A percentile compares a stretch with the other conserved stretches of the same genome.
phyloP scores from a whole-genome alignment of 345 rosid species.

The Rhodamnia argentea region DNA sequence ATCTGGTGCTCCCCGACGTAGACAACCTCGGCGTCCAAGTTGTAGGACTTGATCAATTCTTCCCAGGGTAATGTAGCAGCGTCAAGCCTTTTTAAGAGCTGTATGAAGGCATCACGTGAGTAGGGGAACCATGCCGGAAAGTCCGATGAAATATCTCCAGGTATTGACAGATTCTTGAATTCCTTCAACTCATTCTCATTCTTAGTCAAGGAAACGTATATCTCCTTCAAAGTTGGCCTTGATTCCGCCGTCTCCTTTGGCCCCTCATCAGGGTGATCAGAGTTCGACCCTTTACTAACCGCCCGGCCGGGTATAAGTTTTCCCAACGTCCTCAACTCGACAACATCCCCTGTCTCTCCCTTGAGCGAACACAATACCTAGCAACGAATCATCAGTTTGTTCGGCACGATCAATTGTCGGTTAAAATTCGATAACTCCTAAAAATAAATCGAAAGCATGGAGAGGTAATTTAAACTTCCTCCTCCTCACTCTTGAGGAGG shows the following conservation, averaged over 20 bases:
- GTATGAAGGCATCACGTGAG: rapidly evolving
- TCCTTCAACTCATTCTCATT: rapidly evolving
- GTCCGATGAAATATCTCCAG: too few relatives aligned
- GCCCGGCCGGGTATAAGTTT: not conserved
- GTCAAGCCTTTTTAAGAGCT: not conserved
- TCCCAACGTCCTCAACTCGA: not conserved
- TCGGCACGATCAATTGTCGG: not conserved
- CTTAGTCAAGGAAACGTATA: not conserved
- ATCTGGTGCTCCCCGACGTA: not conserved
- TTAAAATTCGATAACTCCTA: too few relatives aligned
- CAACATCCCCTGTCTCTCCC: not conserved
- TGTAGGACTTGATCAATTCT: too few relatives aligned
- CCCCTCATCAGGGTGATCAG: rapidly evolving
- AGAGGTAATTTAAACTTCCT: not conserved
- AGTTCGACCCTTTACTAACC: rapidly evolving
- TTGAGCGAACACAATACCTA: not conserved
- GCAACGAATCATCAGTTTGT: not conserved
- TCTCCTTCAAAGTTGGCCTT: not conserved
- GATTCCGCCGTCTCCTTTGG: too few relatives aligned
- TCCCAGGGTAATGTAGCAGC: not conserved
- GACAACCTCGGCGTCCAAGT: not conserved
- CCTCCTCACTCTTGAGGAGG: rapidly evolving
- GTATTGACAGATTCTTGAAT: too few relatives aligned
- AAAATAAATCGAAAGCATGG: not conserved
- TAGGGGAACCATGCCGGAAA: too few relatives aligned